Evolutionary conservation across 2,329 filamentous ascomycete genomes (phyloP).

Genomic region (Ramularia endophylla): DNA sequence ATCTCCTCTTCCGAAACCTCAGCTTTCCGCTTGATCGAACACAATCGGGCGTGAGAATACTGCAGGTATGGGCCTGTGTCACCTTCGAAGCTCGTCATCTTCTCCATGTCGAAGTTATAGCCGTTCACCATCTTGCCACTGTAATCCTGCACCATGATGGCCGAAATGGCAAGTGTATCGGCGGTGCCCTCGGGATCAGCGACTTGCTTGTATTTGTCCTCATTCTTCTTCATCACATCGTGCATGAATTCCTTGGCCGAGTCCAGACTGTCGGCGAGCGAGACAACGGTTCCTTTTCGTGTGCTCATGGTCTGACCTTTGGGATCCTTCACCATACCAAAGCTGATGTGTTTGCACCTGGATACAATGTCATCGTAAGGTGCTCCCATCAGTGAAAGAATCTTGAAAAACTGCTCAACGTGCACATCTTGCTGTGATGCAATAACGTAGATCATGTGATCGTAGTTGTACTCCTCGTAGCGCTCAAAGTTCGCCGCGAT

Average conservation of each 20-base stretch:
- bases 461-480: slow-evolving; percentile 55
- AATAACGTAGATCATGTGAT: slow-evolving; percentile 64
- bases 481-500: slow-evolving; percentile 61
- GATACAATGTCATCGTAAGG: slow-evolving; percentile 50
- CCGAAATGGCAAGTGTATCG: slow-evolving; percentile 85
- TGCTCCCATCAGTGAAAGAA: slow-evolving; percentile 55
- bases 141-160: slow-evolving; percentile 99
- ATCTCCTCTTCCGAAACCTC: slow-evolving; percentile 51
- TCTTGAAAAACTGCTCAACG: slow-evolving; percentile 60
- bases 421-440: slow-evolving; percentile 60
- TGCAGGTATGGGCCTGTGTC: slow-evolving; percentile 83
- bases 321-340: slow-evolving; percentile 53
- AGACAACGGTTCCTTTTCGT: slow-evolving; percentile 49
- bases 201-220: slow-evolving; percentile 84
- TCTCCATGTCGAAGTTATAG: slow-evolving; percentile 70
- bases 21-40: slow-evolving; percentile 54
- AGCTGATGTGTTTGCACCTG: slow-evolving; percentile 59
- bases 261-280: slow-evolving; percentile 45
- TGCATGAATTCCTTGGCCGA: slow-evolving; percentile 89
- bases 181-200: slow-evolving; percentile 74
- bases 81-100: slow-evolving; percentile 78
- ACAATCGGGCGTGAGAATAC: slow-evolving; percentile 70
- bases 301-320: slow-evolving; percentile 55
- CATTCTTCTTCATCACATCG: slow-evolving; percentile 89
- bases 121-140: slow-evolving; percentile 78